Evolutionary conservation across 2,329 filamentous ascomycete species (phyloP).

Genomic region (Exophiala bonariae): DNA sequence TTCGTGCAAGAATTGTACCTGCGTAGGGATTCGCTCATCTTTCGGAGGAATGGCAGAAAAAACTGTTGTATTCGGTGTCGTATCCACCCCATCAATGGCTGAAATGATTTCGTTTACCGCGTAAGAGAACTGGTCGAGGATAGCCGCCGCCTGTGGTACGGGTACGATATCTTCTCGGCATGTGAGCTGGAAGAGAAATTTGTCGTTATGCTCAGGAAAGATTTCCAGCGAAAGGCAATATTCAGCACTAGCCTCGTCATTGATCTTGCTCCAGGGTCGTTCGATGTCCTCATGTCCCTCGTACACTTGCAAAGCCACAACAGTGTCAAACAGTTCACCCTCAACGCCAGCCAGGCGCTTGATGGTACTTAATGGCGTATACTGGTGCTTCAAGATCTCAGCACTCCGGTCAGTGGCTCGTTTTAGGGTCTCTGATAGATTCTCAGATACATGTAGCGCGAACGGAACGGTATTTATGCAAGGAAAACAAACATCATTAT

Average conservation of each 20-base stretch:
- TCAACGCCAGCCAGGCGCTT: constrained; percentile 69
- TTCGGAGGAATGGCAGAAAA: constrained; percentile 66
- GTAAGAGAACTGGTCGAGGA: constrained; percentile 23
- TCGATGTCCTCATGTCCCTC: constrained; percentile 21
- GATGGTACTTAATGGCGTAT: constrained; percentile 68
- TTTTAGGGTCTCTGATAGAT: constrained; percentile 59
- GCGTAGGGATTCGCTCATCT: constrained; percentile 56
- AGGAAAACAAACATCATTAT: constrained; percentile 64
- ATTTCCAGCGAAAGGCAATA: constrained; percentile 82
- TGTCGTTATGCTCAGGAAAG: constrained; percentile 53
- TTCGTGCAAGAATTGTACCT: constrained; percentile 68
- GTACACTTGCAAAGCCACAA: constrained; percentile 78
- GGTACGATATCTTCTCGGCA: constrained; percentile 67
- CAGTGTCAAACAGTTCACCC: constrained; percentile 73
- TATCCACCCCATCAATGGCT: neutral
- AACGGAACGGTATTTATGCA: constrained; percentile 81
- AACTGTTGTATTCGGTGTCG: neutral
- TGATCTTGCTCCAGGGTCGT: constrained; percentile 58
- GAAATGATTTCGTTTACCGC: constrained; percentile 19
- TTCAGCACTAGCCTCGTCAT: constrained; percentile 59
- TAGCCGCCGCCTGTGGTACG: constrained; percentile 31
- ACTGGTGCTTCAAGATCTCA: constrained; percentile 67
- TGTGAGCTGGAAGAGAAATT: constrained; percentile 65
- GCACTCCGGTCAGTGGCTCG: constrained; percentile 67
- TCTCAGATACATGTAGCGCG: constrained; percentile 54